Evolutionary conservation across 805 yeast genomes (phyloP).

Genomic region (Dipodascus albidus): DNA sequence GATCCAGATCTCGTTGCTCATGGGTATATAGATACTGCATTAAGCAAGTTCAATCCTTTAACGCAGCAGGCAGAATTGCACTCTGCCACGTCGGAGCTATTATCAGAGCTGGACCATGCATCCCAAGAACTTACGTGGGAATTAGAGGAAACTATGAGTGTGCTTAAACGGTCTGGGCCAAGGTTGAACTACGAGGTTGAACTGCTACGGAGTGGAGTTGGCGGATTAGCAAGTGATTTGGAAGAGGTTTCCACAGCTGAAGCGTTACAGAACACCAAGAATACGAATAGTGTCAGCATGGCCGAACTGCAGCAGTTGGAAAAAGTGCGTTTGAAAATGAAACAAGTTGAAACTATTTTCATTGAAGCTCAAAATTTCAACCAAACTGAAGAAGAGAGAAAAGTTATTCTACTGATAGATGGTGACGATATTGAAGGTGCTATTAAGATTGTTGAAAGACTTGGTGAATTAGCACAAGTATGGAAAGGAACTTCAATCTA

Average conservation of each 20-base stretch:
- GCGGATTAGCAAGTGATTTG: constrained; percentile 14
- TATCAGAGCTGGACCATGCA: constrained; percentile 22
- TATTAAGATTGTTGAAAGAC: constrained; percentile 7
- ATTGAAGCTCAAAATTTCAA: constrained; percentile 16
- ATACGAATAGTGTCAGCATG: constrained; percentile 9
- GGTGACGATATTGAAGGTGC: constrained; percentile 13
- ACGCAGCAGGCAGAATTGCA: constrained; percentile 18
- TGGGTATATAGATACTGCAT: constrained; percentile 15
- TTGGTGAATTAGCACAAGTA: constrained; percentile 10
- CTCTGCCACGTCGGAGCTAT: constrained; percentile 19
- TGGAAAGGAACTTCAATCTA: constrained; percentile 20
- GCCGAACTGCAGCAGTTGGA: constrained; percentile 17
- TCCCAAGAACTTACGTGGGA: constrained; percentile 21
- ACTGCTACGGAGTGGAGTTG: constrained; percentile 22
- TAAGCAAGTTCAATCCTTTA: constrained; percentile 10
- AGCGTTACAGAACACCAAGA: constrained; percentile 7
- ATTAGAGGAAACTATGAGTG: constrained; percentile 17
- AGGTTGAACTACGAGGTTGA: constrained; percentile 25
- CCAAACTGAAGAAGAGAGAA: constrained; percentile 22
- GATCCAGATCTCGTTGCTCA: constrained; percentile 21
- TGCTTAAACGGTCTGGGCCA: constrained; percentile 17
- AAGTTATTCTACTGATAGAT: constrained; percentile 9
- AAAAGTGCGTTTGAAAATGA: constrained; percentile 17
- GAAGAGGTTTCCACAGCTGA: constrained; percentile 9
- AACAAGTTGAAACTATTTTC: constrained; percentile 17